These are phyloP conservation scores for Suhomyces tanzawaensis DNA, from an alignment of 805 yeast species.

Conservation along the genomic window DNA sequence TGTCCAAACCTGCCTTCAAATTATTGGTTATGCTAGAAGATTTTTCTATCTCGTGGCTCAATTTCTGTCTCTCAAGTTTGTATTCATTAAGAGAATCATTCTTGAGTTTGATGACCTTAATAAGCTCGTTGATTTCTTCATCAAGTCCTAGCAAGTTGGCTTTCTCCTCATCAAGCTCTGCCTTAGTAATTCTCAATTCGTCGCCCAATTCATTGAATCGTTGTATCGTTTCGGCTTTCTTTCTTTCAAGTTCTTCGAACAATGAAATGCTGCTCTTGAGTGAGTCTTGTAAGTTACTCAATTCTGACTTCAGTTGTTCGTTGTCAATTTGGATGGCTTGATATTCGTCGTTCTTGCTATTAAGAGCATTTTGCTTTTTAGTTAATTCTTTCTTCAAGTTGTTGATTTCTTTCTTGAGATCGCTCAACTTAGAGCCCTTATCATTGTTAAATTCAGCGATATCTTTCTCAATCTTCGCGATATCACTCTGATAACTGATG, in stretches of 20 bases:
- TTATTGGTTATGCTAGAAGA: constrained; percentile 35
- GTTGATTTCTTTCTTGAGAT: constrained; percentile 54
- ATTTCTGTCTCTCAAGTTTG: constrained; percentile 52
- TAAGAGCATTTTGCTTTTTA: constrained; percentile 40
- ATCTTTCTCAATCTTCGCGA: constrained; percentile 62
- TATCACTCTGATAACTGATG: constrained; percentile 38
- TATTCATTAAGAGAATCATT: constrained; percentile 44
- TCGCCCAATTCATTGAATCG: constrained; percentile 25
- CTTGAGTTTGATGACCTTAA: constrained; percentile 41
- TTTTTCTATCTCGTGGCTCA: constrained; percentile 55
- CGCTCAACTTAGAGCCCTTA: constrained; percentile 75
- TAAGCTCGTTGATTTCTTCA: constrained; percentile 70
- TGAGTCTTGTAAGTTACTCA: constrained; percentile 43
- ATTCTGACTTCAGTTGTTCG: constrained; percentile 65
- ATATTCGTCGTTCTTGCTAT: constrained; percentile 48
- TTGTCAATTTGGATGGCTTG: constrained; percentile 66
- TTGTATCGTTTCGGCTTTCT: not conserved
- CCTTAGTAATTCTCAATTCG: constrained; percentile 17
- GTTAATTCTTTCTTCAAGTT: constrained; percentile 32
- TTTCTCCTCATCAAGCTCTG: constrained; percentile 52
- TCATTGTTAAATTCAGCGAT: constrained; percentile 77
- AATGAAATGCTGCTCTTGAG: constrained; percentile 32
- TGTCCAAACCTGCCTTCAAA: constrained; percentile 40
- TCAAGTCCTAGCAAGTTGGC: constrained; percentile 63
- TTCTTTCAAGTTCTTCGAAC: constrained; percentile 26